phyloP scores from a whole-genome alignment of 345 rosid species.

The Salix suchowensis region DNA sequence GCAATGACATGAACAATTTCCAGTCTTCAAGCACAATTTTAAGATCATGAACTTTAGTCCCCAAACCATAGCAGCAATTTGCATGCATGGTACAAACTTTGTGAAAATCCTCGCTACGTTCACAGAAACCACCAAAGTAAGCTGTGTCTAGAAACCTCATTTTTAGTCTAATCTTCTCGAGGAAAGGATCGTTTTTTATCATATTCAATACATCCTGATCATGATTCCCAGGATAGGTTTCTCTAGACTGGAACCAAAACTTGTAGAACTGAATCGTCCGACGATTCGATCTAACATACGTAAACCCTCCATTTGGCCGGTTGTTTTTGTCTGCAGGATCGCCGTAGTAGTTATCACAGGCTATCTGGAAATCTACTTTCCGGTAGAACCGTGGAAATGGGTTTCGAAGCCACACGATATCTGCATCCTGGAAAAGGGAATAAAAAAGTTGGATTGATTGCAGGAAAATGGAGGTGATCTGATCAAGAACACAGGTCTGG shows the following conservation, averaged over 20 bases:
- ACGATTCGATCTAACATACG: conserved; percentile 49
- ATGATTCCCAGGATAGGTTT: conserved; percentile 40
- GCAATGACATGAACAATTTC: conserved; percentile 39
- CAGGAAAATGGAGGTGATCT: background rate
- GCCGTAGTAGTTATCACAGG: conserved; percentile 57
- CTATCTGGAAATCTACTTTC: conserved; percentile 73
- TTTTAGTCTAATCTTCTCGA: conserved; percentile 33
- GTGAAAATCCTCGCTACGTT: conserved; percentile 48
- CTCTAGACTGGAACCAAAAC: conserved; percentile 60
- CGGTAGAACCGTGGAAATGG: conserved; percentile 60
- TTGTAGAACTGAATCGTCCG: conserved; percentile 55
- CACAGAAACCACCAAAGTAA: conserved; percentile 70
- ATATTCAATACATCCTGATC: conserved; percentile 77
- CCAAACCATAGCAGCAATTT: conserved; percentile 68
- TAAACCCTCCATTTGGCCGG: conserved; percentile 68
- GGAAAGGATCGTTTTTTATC: conserved; percentile 43
- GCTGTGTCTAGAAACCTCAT: conserved; percentile 63
- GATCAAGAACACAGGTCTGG: background rate
- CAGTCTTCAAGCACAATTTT: conserved; percentile 54
- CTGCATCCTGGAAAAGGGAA: conserved; percentile 53
- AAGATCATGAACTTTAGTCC: conserved; percentile 58
- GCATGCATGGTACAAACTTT: conserved; percentile 78
- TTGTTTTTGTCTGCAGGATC: conserved; percentile 37
- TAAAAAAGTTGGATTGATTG: background rate
- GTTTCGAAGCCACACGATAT: conserved; percentile 70